Conservation (phyloP, 1,284 basidiomycete species). For the Ustilago nuda region DNA sequence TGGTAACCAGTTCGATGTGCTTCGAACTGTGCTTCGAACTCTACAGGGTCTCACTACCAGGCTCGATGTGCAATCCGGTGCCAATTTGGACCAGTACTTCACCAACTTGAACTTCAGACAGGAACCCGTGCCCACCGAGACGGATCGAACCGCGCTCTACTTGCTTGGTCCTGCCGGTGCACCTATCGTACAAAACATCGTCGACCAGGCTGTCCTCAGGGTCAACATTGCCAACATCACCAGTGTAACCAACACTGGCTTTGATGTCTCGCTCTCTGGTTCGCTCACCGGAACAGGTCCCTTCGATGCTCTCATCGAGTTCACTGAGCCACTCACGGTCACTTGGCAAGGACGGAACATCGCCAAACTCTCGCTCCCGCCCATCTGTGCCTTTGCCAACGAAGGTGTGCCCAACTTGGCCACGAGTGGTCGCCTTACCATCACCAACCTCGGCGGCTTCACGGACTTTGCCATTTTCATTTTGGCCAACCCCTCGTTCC, state of each 20-base stretch:
- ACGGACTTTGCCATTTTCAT: conserved; percentile 78
- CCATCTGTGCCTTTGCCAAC: conserved; percentile 79
- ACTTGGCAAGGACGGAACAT: conserved; percentile 78
- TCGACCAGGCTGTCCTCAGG: conserved; percentile 74
- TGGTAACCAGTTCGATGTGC: conserved; percentile 71
- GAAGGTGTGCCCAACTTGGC: conserved; percentile 77
- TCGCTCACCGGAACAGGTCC: conserved; percentile 58
- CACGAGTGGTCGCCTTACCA: conserved; percentile 69
- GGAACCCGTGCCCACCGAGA: conserved; percentile 75
- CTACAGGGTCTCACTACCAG: conserved; percentile 75
- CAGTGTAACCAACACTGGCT: conserved; percentile 69
- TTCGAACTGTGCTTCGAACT: conserved; percentile 76
- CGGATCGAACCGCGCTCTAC: conserved; percentile 77
- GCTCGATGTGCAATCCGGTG: conserved; percentile 70
- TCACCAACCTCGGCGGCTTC: conserved; percentile 71
- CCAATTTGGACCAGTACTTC: conserved; percentile 67
- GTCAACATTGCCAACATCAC: conserved; percentile 78
- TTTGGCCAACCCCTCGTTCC: conserved; percentile 77
- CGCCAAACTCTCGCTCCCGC: conserved; percentile 76
- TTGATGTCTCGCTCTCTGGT: conserved; percentile 70
- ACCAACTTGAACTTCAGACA: conserved; percentile 78
- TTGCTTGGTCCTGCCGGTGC: conserved; percentile 75
- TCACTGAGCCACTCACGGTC: conserved; percentile 72
- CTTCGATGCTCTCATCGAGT: conserved; percentile 73
- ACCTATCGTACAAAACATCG: conserved; percentile 78